Base-by-base conservation (phyloP, 345 rosid species). In the Aquilaria malaccensis region DNA sequence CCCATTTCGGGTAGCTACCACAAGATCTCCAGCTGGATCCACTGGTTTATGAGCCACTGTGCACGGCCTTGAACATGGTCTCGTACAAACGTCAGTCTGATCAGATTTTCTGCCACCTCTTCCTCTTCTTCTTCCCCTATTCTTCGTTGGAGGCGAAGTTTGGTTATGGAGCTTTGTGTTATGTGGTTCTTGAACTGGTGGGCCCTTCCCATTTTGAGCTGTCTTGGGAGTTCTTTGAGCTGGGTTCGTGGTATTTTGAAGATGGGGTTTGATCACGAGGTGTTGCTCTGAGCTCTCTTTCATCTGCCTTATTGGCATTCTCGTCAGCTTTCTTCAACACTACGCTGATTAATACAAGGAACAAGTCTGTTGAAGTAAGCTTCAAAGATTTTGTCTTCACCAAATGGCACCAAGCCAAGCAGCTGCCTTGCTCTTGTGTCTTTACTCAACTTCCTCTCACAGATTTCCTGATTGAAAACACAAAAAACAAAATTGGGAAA, bases 51-150 rank as follows among this genome's bases (percentile, higher is more conserved):
- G 81, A 3, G 71, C 79, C 37, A 80, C 81, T 6, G 88, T 82
- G 54, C 99, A 93, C 30, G 95, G 97, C 67, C 99, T 81, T 55
- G 95, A 95, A 80, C 96, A 82, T 46, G 99, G 99, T 69, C 95
- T 83, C 84, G 78, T 82, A 77, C 70, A 91, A 45, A 73, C 89
- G 65, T 91, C 96, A 4, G 81, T 83, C 72, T 88, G 99, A 70
- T 95, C 99, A 62, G 93, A 91, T 70, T 94, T 94, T 68, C 87
- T 69, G 30, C 97, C 97, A 48, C 99, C 99, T 63, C 99, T 82
- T 10, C 96, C 88, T 70, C 97, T 84, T 56, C 99, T 88, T 66
- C 97, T 85, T 41, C 88, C 74, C 71, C 78, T 82, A 45, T 70
- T 85, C 74, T 79, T 88, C 0, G 80, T 45, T 6, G 95, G 86